Base-by-base conservation (phyloP, 139 green algal genomes). In the Chlamydomonas asymmetrica region DNA sequence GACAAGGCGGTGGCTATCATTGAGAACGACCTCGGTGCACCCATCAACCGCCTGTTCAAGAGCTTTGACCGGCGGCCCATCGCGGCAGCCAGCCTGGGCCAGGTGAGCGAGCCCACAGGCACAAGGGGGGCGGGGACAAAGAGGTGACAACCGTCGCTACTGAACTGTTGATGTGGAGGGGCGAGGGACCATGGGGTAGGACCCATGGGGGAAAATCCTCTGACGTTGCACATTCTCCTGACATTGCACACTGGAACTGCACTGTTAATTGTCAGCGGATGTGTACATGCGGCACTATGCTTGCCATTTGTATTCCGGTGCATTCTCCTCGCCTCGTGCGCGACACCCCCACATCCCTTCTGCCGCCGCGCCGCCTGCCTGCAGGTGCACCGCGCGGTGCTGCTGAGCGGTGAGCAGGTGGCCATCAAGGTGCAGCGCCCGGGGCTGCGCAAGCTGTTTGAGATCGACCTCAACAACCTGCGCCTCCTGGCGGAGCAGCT, bases 371-470 rank as follows among this genome's bases (percentile, higher is more conserved):
- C n/a, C 39, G 0, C 69, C n/a, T 6, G 22, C 34, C 39, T 2
- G 1, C 90, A 97, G 88, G 92, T 96, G 37, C 92, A 97, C 74
- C 63, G 87, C 10, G 92, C 92, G 0, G 63, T 81, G 59, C 82
- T 95, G 70, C 76, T 80, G 48, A 89, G 64, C 29, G 94, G 94
- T 7, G 87, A 96, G 68, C 72, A 74, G 74, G 81, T 98, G 61
- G 95, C 98, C 71, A 91, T 99, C 20, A 99, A 99, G 84, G 93
- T 99, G 65, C 96, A 99, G 89, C 92, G 96, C 25, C 96, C 96
- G 0, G 95, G 92, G 31, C 89, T 99, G n/a, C 94, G 94, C 83
- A 84, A 91, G 74, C 89, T 98, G 35, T 98, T 87, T 63, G 81
- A 87, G 73, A 84, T 87, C 60, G 81, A 87, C 73, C 73, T 83